Base-by-base conservation (phyloP, 257 asterid species). In the Gynochthodes officinalis region DNA sequence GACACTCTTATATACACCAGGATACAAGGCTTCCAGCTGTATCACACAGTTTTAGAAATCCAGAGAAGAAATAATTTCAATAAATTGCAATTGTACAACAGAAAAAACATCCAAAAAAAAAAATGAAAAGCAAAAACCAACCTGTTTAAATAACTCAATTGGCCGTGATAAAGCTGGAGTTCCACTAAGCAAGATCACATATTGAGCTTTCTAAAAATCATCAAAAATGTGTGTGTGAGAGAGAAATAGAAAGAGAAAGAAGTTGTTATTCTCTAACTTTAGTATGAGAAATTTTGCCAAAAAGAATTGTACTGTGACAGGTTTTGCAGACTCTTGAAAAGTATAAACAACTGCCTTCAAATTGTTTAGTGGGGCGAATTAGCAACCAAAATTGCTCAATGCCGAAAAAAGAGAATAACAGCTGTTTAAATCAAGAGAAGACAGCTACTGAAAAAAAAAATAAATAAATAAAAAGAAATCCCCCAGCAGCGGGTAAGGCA, bases 131-230 rank as follows among this genome's bases (percentile, higher is more conserved):
- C 25, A 42, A 46, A 50, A 75, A 37, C 2, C 52, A 74, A 93
- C 97, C 97, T 91, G 98, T 84, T 91, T 94, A 77, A 79, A 89
- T 67, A 91, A 88, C 80, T 94, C 98, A 67, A 94, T 89, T 33
- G 98, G 98, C 30, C 98, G 85, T 39, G 98, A 94, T 73, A 94
- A 84, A 52, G 97, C 98, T 74, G 98, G 98, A 75, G 98, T 94
- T 77, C 98, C 97, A 81, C 97, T 94, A 70, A 91, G 96, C 89
- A 94, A 81, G 80, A 91, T 88, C 55, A 75, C 85, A 76, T 84
- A 89, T 74, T 76, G 89, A 71, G 97, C 97, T 88, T 87, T 91
- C 97, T 93, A 72, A 69, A 75, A 59, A 79, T 73, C 66, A 76
- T 73, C n/a, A 73, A 82, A 75, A 35, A 8, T 75, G 49, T 5